phyloP scores from a whole-genome alignment of 805 yeast genomes.

The Candida ovalis region DNA sequence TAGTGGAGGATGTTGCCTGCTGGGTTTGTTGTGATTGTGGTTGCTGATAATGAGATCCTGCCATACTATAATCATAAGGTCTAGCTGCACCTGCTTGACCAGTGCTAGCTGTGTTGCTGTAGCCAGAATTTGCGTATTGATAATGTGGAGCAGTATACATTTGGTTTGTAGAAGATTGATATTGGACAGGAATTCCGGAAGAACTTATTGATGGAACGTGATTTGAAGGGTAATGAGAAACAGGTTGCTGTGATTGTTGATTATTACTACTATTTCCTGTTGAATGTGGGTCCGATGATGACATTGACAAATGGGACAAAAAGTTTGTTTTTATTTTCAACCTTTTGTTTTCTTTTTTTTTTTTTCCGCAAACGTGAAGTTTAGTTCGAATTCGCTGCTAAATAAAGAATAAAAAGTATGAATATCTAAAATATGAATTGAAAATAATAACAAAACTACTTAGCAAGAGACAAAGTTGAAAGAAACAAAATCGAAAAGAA shows the following conservation, averaged over 20 bases:
- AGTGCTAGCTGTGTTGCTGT: conserved; percentile 12
- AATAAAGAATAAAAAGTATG: not conserved
- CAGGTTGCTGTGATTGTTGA: conserved; percentile 9
- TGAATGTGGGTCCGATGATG: conserved; percentile 18
- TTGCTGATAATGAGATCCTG: conserved; percentile 10
- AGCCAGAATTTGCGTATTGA: conserved; percentile 18
- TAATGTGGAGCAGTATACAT: conserved; percentile 20
- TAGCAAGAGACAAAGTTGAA: not conserved
- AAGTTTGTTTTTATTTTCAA: not conserved
- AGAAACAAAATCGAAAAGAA: not conserved
- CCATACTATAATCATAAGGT: conserved; percentile 18
- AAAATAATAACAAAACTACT: not conserved
- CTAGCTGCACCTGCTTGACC: conserved; percentile 7
- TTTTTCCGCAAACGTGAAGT: not conserved
- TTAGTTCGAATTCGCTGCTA: not conserved
- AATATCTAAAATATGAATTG: too few species aligned
- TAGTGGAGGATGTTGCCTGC: conserved; percentile 8
- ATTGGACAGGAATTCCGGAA: conserved; percentile 13
- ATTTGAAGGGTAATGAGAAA: conserved; percentile 12
- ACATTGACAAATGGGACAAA: conserved; percentile 8
- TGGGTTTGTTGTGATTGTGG: conserved; percentile 5
- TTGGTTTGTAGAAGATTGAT: conserved; percentile 9
- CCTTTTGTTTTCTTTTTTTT: not conserved
- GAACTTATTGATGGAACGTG: conserved; percentile 14
- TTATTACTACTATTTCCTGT: conserved; percentile 8